Conservation (phyloP, 2,329 filamentous ascomycete species). For the Zelopaecilomyces penicillatus region DNA sequence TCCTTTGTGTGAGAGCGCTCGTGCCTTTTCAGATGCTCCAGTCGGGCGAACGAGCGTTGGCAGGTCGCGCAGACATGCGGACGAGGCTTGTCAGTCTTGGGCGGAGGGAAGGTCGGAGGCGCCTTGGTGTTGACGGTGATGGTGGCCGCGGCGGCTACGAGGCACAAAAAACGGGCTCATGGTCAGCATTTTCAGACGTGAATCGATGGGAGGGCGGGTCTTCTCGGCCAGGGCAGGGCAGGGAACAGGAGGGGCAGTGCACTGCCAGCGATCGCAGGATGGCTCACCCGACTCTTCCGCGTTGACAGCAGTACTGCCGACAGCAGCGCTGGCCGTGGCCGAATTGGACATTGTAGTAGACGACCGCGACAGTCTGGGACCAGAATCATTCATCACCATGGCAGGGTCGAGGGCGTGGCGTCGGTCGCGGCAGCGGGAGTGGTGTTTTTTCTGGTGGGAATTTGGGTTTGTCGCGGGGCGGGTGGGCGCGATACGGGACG, state of each 20-base stretch:
- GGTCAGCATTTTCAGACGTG: slow-evolving; percentile 17
- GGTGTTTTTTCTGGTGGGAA: slow-evolving; percentile 9
- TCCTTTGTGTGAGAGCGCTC: slow-evolving; percentile 98
- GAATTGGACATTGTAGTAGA: slow-evolving; percentile 28
- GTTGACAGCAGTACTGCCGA: slow-evolving; percentile 4
- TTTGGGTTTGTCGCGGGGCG: slow-evolving; percentile 16
- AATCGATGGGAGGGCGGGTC: slow-evolving; percentile 13
- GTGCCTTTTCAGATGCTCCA: slow-evolving; percentile 95
- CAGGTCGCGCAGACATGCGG: slow-evolving; percentile 92
- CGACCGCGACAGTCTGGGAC: slow-evolving; percentile 26
- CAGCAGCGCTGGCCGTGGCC: slow-evolving; percentile 20
- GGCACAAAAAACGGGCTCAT: slow-evolving; percentile 4
- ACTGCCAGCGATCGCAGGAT: slow-evolving; percentile 17
- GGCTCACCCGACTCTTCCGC: slow-evolving; percentile 34
- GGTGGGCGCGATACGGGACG: slow-evolving; percentile 8
- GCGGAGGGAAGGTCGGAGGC: slow-evolving; percentile 55
- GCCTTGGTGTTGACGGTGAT: slow-evolving; percentile 43
- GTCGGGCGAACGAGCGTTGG: slow-evolving; percentile 80
- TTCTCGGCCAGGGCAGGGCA: slow-evolving; percentile 13
- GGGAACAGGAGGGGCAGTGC: slow-evolving; percentile 27
- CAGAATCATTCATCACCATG: slow-evolving; percentile 35
- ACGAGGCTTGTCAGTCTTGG: slow-evolving; percentile 94
- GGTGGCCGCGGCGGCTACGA: slow-evolving; percentile 41
- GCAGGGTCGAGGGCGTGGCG: slow-evolving; percentile 11
- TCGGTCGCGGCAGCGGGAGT: slow-evolving; percentile 9